Base-by-base conservation (phyloP, 805 yeast species). In the Starmerella davenportii region DNA sequence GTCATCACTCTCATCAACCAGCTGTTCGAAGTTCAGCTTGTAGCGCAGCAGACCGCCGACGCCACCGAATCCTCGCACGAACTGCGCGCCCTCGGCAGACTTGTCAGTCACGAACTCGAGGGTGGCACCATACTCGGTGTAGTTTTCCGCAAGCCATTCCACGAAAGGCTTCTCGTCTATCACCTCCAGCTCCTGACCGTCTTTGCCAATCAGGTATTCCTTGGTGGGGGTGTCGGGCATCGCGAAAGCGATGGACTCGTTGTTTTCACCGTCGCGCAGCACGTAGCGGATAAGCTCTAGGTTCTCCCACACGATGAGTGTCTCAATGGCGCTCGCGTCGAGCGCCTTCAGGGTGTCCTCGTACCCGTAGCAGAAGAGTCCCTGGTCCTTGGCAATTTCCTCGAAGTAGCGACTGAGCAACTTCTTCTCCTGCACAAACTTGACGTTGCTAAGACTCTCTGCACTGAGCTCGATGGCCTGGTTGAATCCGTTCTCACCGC, bases 401-500 rank as follows among this genome's bases (percentile, higher is more conserved):
- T 90, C 98, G 58, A 90, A 90, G 67, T 87, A 90, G 51, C 67
- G 70, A 45, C 80, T 79, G 57, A 90, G 76, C 53, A 90, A 72
- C 66, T 87, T 87, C 79, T 90, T 90, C 61, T 90, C 99, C 66
- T 90, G 98, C 44, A 90, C 87, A 58, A 90, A 90, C 62, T 90
- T 90, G 51, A 90, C 99, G 59, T 87, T 90, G 36, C 95, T 79
- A 56, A 90, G 70, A 21, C 98, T 79, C 68, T 90, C 99, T 23
- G 95, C 94, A 24, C 95, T 79, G 50, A 90, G 69, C 63, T 90
- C 98, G 53, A 90, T 92, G 34, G 99, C 99, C 68, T 90, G 99
- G 66, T 90, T 90, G 69, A 90, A 90, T 35, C 99, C 99, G 59
- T 90, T 90, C 64, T 90, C 98, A 58, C 99, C 98, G 62, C 99